Base-by-base conservation (phyloP, 441 rosid species). In the Croton laevigatus region DNA sequence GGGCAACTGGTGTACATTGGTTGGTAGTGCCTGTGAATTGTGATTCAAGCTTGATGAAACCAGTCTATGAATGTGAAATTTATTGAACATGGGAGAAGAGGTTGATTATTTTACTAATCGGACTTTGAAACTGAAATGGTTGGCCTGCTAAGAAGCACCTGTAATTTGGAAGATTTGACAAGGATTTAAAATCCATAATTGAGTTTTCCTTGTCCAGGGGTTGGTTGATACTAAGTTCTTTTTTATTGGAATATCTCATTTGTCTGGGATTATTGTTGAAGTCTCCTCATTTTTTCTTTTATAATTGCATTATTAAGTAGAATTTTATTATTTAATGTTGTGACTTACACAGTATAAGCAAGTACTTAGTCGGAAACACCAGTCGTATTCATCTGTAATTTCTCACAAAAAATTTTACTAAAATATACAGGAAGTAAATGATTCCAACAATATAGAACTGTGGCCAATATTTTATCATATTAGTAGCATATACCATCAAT, bases 291-390 rank as follows among this genome's bases (percentile, higher is more conserved):
- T 12, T 20, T 20, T 20, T 62, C 0, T 44, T 6, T 3, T 42
- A 19, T 9, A 62, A 20, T 14, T 62, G n/a, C 51, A 10, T 10
- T 13, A 17, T 34, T 42, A n/a, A 22, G 3, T 40, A 62, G 51
- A 20, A 20, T 32, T 42, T 62, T 36, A 11, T 17, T 59, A 59
- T 59, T 7, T 49, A 34, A 22, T 14, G 27, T 22, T n/a, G 6
- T 52, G 16, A 4, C 17, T 61, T 61, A 3, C 40, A 61, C 16
- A 37, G 19, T 8, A 3, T n/a, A 32, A 10, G 11, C 11, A 36
- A 37, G 23, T 96, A 76, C 97, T 96, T 62, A 94, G 98, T 73
- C 97, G 93, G 70, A 93, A 93, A 74, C 98, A 96, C 84, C 94
- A 91, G 84, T n/a, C n/a, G n/a, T n/a, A n/a, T n/a, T n/a, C n/a